phyloP scores from a whole-genome alignment of 768 basidiomycete genomes.

The Trametes elegans region DNA sequence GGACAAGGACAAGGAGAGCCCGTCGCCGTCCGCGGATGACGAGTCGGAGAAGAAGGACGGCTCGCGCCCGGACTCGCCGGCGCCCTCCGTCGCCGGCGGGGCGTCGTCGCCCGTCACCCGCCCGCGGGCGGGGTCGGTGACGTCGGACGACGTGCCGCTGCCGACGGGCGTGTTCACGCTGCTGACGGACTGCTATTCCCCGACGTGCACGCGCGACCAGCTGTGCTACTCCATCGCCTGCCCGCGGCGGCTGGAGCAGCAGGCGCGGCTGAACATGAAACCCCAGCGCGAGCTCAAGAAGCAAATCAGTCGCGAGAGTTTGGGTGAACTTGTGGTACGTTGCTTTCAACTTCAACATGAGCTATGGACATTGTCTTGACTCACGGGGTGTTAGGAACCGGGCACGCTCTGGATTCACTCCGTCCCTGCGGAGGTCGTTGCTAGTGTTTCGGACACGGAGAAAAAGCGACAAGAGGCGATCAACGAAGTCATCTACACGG shows the following conservation, averaged over 20 bases:
- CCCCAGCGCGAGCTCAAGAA: constrained; percentile 86
- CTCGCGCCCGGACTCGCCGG: constrained; percentile 24
- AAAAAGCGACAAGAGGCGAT: constrained; percentile 97
- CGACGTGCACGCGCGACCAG: constrained; percentile 90
- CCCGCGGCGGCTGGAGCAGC: constrained; percentile 90
- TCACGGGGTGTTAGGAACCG: too few relatives aligned
- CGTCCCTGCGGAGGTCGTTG: constrained; percentile 90
- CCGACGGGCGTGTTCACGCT: constrained; percentile 96
- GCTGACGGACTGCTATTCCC: constrained; percentile 96
- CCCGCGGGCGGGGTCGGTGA: constrained; percentile 41
- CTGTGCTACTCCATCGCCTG: constrained; percentile 99
- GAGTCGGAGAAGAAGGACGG: constrained; percentile 27
- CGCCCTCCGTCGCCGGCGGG: constrained; percentile 24
- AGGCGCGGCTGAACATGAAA: constrained; percentile 91
- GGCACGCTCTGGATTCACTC: constrained; percentile 96
- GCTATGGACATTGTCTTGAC: constrained; percentile 7
- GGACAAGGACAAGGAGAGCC: constrained; percentile 28
- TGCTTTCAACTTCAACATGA: neutral
- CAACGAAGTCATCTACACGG: constrained; percentile 94
- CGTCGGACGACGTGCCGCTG: constrained; percentile 63
- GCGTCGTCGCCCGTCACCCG: constrained; percentile 27
- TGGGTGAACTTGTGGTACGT: constrained; percentile 73
- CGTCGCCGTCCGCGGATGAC: constrained; percentile 31
- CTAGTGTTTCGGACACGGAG: constrained; percentile 89
- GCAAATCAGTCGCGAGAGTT: constrained; percentile 76